Evolutionary conservation across 352 stramenopile species (phyloP).

Genomic region (Globisporangium alternatum): DNA sequence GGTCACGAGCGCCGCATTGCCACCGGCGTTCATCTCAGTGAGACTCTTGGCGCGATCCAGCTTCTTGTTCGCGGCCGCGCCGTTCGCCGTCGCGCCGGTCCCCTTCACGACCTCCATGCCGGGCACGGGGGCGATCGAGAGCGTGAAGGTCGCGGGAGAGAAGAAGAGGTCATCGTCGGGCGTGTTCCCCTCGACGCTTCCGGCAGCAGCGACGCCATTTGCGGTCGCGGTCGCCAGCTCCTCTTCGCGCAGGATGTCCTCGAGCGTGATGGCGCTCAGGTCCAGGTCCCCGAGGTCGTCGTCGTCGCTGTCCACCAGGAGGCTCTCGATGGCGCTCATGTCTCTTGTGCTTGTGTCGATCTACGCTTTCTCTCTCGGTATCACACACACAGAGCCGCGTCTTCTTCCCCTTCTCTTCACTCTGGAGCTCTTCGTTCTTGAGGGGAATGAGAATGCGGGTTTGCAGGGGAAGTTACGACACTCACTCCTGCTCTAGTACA

Average conservation of each 20-base stretch:
- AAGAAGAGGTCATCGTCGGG: slow-evolving; percentile 65
- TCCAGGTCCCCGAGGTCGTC: slow-evolving; percentile 66
- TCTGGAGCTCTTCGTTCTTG: slow-evolving; percentile 6
- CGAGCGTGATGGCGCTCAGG: slow-evolving; percentile 60
- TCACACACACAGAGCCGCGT: background rate
- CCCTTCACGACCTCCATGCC: slow-evolving; percentile 60
- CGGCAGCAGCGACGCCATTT: slow-evolving; percentile 10
- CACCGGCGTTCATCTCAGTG: slow-evolving; percentile 30
- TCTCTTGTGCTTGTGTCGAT: background rate
- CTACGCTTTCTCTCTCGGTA: background rate
- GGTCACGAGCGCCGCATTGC: slow-evolving; percentile 18
- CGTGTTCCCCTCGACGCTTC: slow-evolving; percentile 17
- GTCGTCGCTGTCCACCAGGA: slow-evolving; percentile 66
- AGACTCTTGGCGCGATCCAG: slow-evolving; percentile 40
- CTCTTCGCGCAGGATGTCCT: slow-evolving; percentile 73
- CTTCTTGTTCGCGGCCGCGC: slow-evolving; percentile 16
- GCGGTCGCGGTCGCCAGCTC: slow-evolving; percentile 38
- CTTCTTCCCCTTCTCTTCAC: background rate
- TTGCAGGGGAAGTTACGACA: background rate
- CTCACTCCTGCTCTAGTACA: background rate
- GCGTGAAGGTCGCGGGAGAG: slow-evolving; percentile 63
- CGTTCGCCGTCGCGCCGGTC: background rate
- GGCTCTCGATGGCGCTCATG: slow-evolving; percentile 56
- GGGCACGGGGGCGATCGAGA: slow-evolving; percentile 53
- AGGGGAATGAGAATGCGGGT: slow-evolving; percentile 6